phyloP scores from a whole-genome alignment of 208 protist genomes.

The Paratrypanosoma confusum region DNA sequence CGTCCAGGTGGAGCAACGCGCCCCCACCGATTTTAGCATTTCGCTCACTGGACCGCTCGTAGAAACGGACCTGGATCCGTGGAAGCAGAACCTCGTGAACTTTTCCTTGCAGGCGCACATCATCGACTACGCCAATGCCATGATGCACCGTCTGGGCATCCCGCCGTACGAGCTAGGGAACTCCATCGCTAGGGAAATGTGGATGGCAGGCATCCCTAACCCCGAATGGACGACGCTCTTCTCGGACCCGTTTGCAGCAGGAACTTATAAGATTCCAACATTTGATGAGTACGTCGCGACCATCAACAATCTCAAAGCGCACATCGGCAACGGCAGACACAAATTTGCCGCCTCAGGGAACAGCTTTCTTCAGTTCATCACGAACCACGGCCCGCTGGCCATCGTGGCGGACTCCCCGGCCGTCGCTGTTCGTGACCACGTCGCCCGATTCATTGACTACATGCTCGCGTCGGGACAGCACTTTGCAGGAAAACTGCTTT shows the following conservation, averaged over 20 bases:
- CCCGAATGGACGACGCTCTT: slow-evolving; percentile 10
- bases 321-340: slow-evolving; percentile 5
- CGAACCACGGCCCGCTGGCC: too few species aligned
- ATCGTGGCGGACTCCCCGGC: too few species aligned
- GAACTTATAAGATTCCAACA: slow-evolving; percentile 10
- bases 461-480: too few species aligned
- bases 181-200: too few species aligned
- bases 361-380: too few species aligned
- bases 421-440: too few species aligned
- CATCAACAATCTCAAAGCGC: neutral
- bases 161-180: slow-evolving; percentile 3
- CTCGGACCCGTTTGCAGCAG: slow-evolving; percentile 6
- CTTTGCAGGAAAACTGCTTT: too few species aligned
- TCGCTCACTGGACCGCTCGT: neutral
- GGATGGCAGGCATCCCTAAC: too few species aligned
- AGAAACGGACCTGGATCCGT: slow-evolving; percentile 1
- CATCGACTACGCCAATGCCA: neutral
- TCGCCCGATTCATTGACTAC: too few species aligned
- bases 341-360: too few species aligned
- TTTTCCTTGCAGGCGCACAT: slow-evolving; percentile 8
- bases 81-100: slow-evolving; percentile 5
- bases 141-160: too few species aligned
- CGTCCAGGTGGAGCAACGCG: neutral
- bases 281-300: slow-evolving; percentile 9
- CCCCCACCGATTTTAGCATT: slow-evolving; percentile 10